phyloP scores from a whole-genome alignment of 495 filamentous ascomycete genomes.

The Aspergillus sparsus region DNA sequence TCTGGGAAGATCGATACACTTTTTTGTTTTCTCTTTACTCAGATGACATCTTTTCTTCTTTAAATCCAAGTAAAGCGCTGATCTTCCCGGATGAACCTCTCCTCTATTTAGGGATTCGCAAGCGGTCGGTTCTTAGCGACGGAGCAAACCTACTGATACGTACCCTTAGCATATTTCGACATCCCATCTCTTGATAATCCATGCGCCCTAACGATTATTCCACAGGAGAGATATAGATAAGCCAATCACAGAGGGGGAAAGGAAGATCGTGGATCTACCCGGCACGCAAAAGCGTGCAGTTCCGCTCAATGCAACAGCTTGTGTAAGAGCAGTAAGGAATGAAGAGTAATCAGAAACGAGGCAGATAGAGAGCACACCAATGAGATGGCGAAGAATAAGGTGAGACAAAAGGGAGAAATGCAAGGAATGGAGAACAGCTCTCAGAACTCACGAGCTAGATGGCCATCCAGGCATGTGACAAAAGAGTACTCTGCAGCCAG shows the following conservation, averaged over 20 bases:
- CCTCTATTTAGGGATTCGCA: neutral
- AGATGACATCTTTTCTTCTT: conserved; percentile 23
- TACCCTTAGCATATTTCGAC: conserved; percentile 12
- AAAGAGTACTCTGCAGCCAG: neutral
- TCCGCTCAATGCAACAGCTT: neutral
- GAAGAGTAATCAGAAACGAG: neutral
- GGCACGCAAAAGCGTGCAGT: neutral
- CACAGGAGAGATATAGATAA: neutral
- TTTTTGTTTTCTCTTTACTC: neutral
- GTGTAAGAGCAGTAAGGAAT: neutral
- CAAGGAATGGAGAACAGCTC: conserved; percentile 9
- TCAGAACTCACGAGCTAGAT: conserved; percentile 1
- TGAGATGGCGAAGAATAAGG: conserved; percentile 2
- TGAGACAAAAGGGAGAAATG: conserved; percentile 6
- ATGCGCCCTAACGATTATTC: neutral
- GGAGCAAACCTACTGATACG: conserved; percentile 11
- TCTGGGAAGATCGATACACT: conserved; percentile 14
- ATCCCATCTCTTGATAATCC: neutral
- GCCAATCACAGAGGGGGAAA: neutral
- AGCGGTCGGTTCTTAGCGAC: conserved; percentile 6
- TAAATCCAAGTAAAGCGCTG: conserved; percentile 6
- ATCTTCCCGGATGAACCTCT: neutral
- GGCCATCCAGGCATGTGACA: conserved; percentile 5
- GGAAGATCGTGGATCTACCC: neutral
- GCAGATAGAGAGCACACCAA: conserved; percentile 2